Evolutionary conservation across 2,329 filamentous ascomycete genomes (phyloP).

Genomic region (Exophiala sideris): DNA sequence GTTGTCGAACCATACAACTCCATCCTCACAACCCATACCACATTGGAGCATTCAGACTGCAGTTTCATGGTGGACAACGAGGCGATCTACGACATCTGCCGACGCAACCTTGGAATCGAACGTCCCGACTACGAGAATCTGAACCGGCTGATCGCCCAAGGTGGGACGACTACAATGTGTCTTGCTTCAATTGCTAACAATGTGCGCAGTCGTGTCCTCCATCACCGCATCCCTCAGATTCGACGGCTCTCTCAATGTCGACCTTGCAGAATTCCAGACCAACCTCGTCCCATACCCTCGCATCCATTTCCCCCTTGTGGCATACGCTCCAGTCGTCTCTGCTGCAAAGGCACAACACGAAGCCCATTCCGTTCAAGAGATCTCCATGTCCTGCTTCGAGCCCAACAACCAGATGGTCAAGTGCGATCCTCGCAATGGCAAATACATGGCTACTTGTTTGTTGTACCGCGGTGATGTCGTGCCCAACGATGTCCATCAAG

Average conservation of each 20-base stretch:
- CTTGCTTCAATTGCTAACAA: conserved; percentile 24
- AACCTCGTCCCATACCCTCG: conserved; percentile 98
- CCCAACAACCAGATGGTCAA: conserved; percentile 99
- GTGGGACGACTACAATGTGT: conserved; percentile 44
- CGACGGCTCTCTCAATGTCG: conserved; percentile 97
- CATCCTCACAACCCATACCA: conserved; percentile 97
- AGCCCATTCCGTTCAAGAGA: conserved; percentile 96
- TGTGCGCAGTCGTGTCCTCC: conserved; percentile 77
- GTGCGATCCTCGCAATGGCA: conserved; percentile 96
- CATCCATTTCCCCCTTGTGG: conserved; percentile 98
- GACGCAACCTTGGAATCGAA: conserved; percentile 94
- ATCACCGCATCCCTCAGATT: conserved; percentile 98
- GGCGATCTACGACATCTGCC: conserved; percentile 99
- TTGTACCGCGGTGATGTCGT: conserved; percentile 98
- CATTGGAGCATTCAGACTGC: conserved; percentile 98
- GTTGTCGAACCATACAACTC: conserved; percentile 99
- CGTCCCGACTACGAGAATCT: conserved; percentile 98
- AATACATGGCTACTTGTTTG: conserved; percentile 99
- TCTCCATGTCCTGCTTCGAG: conserved; percentile 99
- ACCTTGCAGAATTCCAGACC: conserved; percentile 99
- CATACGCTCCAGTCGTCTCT: conserved; percentile 91
- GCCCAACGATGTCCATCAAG: conserved; percentile 87
- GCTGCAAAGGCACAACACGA: conserved; percentile 95
- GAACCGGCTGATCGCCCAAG: conserved; percentile 97
- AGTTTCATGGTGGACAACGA: conserved; percentile 99